Percentiles rank a stretch among this genome's conserved stretches.
Conservation (phyloP, 2,329 filamentous ascomycete species). For the Epichloe baconii region DNA sequence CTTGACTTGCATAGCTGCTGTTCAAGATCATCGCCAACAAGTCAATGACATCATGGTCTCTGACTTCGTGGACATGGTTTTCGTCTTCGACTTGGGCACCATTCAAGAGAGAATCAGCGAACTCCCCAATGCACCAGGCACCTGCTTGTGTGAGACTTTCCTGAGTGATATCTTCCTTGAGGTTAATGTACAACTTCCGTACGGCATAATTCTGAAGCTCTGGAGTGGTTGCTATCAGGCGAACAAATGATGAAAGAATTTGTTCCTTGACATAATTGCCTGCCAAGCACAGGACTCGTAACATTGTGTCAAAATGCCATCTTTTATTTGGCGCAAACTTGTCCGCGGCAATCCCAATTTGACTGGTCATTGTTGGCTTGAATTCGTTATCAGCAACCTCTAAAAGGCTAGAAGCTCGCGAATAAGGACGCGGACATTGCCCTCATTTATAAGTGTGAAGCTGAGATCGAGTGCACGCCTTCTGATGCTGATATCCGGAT, state of each 20-base stretch:
- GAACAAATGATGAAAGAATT: conserved; percentile 91
- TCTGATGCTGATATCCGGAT: conserved; percentile 96
- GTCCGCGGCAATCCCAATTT: conserved; percentile 94
- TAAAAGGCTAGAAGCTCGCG: conserved; percentile 86
- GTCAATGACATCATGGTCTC: conserved; percentile 82
- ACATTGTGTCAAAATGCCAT: conserved; percentile 97
- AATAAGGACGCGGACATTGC: conserved; percentile 87
- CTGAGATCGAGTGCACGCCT: conserved; percentile 91
- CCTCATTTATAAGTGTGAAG: conserved; percentile 95
- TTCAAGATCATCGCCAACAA: conserved; percentile 86
- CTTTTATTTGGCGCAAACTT: conserved; percentile 92
- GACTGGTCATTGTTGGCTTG: conserved; percentile 95
- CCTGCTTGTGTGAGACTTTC: conserved; percentile 88
- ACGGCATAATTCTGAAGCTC: conserved; percentile 94
- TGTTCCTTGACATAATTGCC: conserved; percentile 97
- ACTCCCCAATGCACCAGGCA: conserved; percentile 97
- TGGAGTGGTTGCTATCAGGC: conserved; percentile 84
- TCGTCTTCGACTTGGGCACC: conserved; percentile 91
- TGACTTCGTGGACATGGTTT: conserved; percentile 68
- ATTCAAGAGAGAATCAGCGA: conserved; percentile 75
- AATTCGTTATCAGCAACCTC: conserved; percentile 98
- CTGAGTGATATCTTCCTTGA: conserved; percentile 96
- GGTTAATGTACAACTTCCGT: conserved; percentile 79
- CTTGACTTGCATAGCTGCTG: conserved; percentile 86
- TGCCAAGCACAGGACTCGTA: conserved; percentile 82